These are phyloP conservation scores for Glutinoglossum americanum DNA, from an alignment of 495 filamentous ascomycete species.

Conservation along the genomic window DNA sequence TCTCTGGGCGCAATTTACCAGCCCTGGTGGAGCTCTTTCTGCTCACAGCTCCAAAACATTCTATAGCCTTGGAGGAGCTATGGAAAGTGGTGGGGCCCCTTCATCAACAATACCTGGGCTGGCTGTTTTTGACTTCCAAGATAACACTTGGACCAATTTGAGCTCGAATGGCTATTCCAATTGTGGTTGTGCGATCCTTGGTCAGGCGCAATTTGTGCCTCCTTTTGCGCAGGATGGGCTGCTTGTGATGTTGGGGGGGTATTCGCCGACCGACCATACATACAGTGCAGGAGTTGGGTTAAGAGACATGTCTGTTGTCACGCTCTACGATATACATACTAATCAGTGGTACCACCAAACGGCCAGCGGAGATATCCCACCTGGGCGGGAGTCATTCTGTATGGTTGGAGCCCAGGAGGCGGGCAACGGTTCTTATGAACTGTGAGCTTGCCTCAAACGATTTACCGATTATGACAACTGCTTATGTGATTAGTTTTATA, in stretches of 20 bases:
- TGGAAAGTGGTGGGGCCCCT: not conserved
- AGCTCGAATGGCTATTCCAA: not conserved
- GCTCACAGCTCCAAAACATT: not conserved
- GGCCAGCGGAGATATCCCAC: not conserved
- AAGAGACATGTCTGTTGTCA: not conserved
- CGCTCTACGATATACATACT: not conserved
- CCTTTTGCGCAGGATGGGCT: not conserved
- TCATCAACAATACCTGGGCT: not conserved
- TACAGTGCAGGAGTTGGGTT: not conserved
- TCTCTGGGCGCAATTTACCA: not conserved
- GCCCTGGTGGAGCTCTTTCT: not conserved
- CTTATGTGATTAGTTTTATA: not conserved
- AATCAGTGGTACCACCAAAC: conserved; percentile 1
- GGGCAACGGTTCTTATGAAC: not conserved
- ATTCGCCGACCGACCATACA: not conserved
- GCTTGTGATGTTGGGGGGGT: not conserved
- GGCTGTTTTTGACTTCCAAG: not conserved
- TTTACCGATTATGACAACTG: too few species aligned
- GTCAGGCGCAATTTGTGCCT: not conserved
- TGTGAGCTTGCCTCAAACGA: not conserved
- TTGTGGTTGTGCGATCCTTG: not conserved
- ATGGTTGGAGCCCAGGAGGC: not conserved
- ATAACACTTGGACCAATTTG: not conserved
- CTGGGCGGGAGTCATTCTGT: not conserved
- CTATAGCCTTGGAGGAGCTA: not conserved